Evolutionary conservation across 306 rosid species (phyloP).

Genomic region (Vigna trinervia): DNA sequence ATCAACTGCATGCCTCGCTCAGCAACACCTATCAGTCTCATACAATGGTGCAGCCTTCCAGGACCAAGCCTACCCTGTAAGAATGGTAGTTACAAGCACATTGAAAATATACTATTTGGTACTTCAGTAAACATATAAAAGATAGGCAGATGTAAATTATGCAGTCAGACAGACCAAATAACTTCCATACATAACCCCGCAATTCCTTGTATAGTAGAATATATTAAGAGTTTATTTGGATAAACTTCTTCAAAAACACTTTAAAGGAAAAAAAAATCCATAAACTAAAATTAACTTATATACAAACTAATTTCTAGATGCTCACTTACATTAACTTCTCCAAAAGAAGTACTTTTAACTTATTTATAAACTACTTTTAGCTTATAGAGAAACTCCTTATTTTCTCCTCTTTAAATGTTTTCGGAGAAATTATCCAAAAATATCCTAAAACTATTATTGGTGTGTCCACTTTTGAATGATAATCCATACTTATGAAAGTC

Average conservation of each 20-base stretch:
- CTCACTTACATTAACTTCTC: no score
- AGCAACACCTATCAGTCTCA: slow-evolving; percentile 94
- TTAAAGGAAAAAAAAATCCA: no score
- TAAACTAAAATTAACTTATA: no score
- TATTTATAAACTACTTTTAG: no score
- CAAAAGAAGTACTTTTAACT: no score
- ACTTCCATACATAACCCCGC: not conserved
- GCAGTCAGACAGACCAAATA: slow-evolving; percentile 6
- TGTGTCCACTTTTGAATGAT: not conserved
- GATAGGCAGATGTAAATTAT: not conserved
- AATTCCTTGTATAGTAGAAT: not conserved
- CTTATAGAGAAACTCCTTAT: no score
- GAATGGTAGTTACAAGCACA: slow-evolving; percentile 23
- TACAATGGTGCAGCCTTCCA: slow-evolving; percentile 98
- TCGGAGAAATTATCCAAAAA: no score
- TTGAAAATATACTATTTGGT: not conserved
- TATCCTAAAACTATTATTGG: not conserved
- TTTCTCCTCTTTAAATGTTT: no score
- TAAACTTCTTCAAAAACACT: no score
- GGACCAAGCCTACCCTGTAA: slow-evolving; percentile 97
- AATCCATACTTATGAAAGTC: not conserved
- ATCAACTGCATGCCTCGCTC: slow-evolving; percentile 89
- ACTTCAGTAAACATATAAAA: slow-evolving; percentile 31
- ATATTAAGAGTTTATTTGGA: not conserved
- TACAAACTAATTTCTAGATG: no score